A percentile compares a stretch with the other conserved stretches of the same genome.
These are phyloP conservation scores for Colletotrichum salicis DNA, from an alignment of 2,329 filamentous ascomycete species.

Conservation along the genomic window DNA sequence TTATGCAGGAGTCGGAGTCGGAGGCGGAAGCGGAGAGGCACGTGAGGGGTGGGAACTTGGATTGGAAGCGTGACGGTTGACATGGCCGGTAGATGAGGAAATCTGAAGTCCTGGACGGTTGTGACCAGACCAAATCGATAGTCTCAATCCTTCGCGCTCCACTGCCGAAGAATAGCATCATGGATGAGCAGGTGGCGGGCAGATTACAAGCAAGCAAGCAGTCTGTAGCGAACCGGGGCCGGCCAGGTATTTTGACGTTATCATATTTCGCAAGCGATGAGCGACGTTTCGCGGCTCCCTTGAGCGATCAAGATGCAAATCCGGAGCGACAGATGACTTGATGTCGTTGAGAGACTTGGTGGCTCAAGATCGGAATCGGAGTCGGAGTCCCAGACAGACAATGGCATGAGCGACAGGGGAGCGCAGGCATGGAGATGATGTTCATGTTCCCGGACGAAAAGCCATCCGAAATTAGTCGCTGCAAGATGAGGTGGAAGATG, in stretches of 20 bases:
- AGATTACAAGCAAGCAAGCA: background rate
- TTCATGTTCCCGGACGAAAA: constrained; percentile 19
- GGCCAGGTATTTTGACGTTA: background rate
- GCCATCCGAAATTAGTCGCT: constrained; percentile 35
- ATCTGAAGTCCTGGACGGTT: background rate
- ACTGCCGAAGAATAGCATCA: constrained; percentile 3
- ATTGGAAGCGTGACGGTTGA: background rate
- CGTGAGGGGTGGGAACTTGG: background rate
- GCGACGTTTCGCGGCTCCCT: background rate
- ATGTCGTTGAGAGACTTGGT: background rate
- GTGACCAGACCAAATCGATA: constrained; percentile 24
- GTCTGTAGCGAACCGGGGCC: background rate
- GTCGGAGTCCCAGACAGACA: background rate
- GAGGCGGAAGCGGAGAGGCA: constrained; percentile 6
- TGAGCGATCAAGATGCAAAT: background rate
- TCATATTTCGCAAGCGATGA: background rate
- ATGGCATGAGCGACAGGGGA: background rate
- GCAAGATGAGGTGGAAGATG: constrained; percentile 15
- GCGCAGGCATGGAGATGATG: background rate
- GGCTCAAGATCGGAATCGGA: background rate
- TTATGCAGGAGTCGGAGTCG: constrained; percentile 7
- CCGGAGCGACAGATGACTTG: background rate
- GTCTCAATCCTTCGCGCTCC: constrained; percentile 19
- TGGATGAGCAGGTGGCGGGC: background rate
- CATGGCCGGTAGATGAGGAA: background rate